Percentiles rank a stretch among this genome's conserved stretches.
phyloP scores from a whole-genome alignment of 495 filamentous ascomycete species.

The Apodospora peruviana region DNA sequence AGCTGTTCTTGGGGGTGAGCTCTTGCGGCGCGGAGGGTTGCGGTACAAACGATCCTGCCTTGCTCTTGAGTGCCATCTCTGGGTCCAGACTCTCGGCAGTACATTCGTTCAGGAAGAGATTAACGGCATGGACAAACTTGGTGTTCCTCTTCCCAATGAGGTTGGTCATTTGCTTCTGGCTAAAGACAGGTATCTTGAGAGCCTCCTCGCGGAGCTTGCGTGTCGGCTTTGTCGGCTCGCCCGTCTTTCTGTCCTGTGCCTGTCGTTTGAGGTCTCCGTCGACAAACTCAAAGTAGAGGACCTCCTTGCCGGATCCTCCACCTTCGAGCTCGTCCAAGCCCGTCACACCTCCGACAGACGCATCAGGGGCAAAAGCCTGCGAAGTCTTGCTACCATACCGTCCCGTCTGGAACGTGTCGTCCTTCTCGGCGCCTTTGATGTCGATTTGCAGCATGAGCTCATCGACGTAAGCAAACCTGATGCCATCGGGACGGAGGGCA shows the following conservation, averaged over 20 bases:
- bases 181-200: slow-evolving; percentile 88
- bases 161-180: slow-evolving; percentile 84
- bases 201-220: slow-evolving; percentile 67
- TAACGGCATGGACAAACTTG: slow-evolving; percentile 77
- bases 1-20: slow-evolving; percentile 20
- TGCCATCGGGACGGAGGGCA: slow-evolving; percentile 65
- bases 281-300: slow-evolving; percentile 85
- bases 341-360: slow-evolving; percentile 43
- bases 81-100: slow-evolving; percentile 62
- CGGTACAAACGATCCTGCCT: slow-evolving; percentile 47
- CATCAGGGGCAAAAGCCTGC: slow-evolving; percentile 38
- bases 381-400: slow-evolving; percentile 32
- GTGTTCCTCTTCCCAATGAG: slow-evolving; percentile 87
- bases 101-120: slow-evolving; percentile 70
- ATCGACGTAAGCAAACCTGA: slow-evolving; percentile 83
- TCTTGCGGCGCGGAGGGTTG: slow-evolving; percentile 20
- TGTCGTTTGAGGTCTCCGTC: slow-evolving; percentile 87
- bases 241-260: slow-evolving; percentile 62
- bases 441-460: slow-evolving; percentile 75
- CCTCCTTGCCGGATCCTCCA: slow-evolving; percentile 22
- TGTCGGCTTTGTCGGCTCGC: slow-evolving; percentile 59
- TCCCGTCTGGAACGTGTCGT: slow-evolving; percentile 44
- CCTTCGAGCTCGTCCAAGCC: slow-evolving; percentile 34
- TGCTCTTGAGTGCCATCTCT: slow-evolving; percentile 53
- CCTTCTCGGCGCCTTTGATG: slow-evolving; percentile 57